These are phyloP conservation scores for Suhomyces guaymorum DNA, from an alignment of 1,139 yeast species.

Conservation along the genomic window DNA sequence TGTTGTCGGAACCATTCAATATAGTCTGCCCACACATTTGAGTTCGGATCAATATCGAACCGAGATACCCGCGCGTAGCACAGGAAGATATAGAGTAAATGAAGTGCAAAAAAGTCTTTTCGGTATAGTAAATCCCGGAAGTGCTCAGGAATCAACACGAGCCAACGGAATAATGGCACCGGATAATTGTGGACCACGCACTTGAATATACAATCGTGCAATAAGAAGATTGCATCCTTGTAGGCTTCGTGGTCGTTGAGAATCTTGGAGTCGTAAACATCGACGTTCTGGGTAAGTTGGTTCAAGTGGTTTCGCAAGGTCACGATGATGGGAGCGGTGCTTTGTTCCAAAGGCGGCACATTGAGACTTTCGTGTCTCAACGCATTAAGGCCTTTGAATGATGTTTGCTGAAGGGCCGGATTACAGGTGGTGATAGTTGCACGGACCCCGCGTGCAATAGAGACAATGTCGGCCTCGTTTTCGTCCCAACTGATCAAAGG, in stretches of 20 bases:
- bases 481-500: conserved; percentile 29
- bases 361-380: background rate
- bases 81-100: conserved; percentile 27
- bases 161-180: conserved; percentile 31
- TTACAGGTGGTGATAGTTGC: conserved; percentile 9
- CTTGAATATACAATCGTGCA: conserved; percentile 19
- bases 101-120: conserved; percentile 26
- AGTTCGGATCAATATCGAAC: conserved; percentile 22
- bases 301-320: conserved; percentile 16
- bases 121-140: conserved; percentile 23
- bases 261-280: conserved; percentile 12
- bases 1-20: conserved; percentile 24
- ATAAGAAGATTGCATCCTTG: conserved; percentile 14
- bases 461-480: conserved; percentile 22
- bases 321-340: conserved; percentile 21
- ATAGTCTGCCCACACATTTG: conserved; percentile 32
- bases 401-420: background rate
- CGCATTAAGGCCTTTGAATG: conserved; percentile 1
- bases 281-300: conserved; percentile 7
- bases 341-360: conserved; percentile 1
- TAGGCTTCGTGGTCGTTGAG: conserved; percentile 12
- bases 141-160: conserved; percentile 21
- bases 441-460: conserved; percentile 23
- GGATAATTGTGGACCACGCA: conserved; percentile 24
- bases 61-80: conserved; percentile 22